phyloP scores from a whole-genome alignment of 257 asterid species.

The Plantago major region DNA sequence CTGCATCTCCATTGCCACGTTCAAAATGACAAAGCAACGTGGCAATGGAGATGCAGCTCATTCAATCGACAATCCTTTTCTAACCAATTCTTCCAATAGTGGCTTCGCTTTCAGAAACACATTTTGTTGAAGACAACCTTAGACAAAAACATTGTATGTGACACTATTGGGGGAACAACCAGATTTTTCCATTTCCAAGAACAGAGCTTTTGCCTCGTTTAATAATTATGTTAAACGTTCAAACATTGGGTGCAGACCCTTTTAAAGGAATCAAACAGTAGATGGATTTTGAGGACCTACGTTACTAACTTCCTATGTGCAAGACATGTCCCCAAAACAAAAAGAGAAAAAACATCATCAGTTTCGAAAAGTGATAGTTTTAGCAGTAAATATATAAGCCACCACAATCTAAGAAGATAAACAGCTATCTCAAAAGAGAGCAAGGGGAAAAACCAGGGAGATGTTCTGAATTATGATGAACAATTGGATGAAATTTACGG shows the following conservation, averaged over 20 bases:
- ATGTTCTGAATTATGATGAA: too few relatives aligned
- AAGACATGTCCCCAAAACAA: too few relatives aligned
- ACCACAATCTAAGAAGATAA: too few relatives aligned
- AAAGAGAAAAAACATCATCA: too few relatives aligned
- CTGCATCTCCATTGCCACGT: too few relatives aligned
- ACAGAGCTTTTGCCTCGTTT: constrained; percentile 4
- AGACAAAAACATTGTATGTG: constrained; percentile 2
- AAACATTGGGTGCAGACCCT: not conserved
- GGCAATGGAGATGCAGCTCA: not conserved
- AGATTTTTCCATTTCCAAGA: not conserved
- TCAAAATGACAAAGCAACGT: not conserved
- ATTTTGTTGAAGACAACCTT: not conserved
- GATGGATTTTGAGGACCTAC: too few relatives aligned
- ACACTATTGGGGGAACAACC: not conserved
- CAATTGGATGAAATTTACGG: too few relatives aligned
- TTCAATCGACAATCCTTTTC: constrained; percentile 7
- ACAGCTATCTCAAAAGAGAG: too few relatives aligned
- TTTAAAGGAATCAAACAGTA: not conserved
- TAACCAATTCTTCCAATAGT: constrained; percentile 19
- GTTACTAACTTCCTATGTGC: too few relatives aligned
- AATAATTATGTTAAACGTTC: not conserved
- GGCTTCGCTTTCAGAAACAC: not conserved
- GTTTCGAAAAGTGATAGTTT: too few relatives aligned
- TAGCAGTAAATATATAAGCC: too few relatives aligned
- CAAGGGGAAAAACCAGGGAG: too few relatives aligned